Evolutionary conservation across 2,329 filamentous ascomycete genomes (phyloP).

Genomic region (Exophiala sideris): DNA sequence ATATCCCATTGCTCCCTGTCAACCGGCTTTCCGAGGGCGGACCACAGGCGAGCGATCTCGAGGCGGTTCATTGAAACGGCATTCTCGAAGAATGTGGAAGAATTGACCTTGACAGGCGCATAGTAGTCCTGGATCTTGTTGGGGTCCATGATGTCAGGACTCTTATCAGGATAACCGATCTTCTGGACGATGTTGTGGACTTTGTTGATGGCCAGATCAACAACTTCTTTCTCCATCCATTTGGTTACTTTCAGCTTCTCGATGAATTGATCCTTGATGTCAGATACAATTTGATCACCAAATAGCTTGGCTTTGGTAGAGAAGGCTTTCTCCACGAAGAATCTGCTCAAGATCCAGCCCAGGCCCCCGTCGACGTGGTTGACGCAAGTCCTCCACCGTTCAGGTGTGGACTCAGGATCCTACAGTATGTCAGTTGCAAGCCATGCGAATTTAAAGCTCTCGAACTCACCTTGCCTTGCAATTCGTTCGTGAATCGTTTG

Average conservation of each 20-base stretch:
- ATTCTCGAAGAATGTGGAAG: constrained; percentile 57
- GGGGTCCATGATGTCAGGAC: constrained; percentile 61
- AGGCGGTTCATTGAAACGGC: constrained; percentile 51
- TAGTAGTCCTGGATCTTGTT: constrained; percentile 58
- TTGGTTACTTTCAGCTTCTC: constrained; percentile 56
- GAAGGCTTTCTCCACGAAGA: constrained; percentile 68
- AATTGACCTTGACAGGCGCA: constrained; percentile 48
- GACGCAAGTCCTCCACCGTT: constrained; percentile 66
- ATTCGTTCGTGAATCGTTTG: constrained; percentile 57
- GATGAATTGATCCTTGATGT: constrained; percentile 66
- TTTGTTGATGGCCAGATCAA: constrained; percentile 60
- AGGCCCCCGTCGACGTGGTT: constrained; percentile 55
- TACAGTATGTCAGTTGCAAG: background rate
- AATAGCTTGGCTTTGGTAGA: constrained; percentile 60
- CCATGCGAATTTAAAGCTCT: background rate
- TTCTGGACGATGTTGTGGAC: constrained; percentile 66
- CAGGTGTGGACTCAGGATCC: constrained; percentile 59
- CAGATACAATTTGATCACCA: constrained; percentile 66
- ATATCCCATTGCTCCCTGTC: constrained; percentile 59
- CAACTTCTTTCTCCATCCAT: constrained; percentile 65
- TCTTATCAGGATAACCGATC: constrained; percentile 63
- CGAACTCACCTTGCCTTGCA: constrained; percentile 50
- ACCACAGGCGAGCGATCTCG: constrained; percentile 52
- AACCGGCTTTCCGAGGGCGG: constrained; percentile 57
- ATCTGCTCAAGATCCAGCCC: constrained; percentile 67